These are phyloP conservation scores for Paramyrothecium roridum DNA, from an alignment of 2,329 filamentous ascomycete species.

Conservation along the genomic window DNA sequence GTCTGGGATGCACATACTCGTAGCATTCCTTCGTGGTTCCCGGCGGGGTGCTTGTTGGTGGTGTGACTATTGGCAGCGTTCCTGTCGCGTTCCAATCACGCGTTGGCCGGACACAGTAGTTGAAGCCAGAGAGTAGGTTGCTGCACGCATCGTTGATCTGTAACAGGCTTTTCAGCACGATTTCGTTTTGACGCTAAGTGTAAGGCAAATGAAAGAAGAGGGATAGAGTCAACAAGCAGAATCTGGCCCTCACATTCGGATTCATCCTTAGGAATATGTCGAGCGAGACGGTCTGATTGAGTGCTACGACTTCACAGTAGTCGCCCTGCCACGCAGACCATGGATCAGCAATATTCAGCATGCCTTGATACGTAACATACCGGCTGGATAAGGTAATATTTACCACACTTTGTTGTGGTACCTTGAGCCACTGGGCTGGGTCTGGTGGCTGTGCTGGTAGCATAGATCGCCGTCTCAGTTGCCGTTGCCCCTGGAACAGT, in stretches of 20 bases:
- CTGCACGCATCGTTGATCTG: slow-evolving; percentile 1
- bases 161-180: background rate
- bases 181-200: background rate
- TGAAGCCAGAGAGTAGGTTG: background rate
- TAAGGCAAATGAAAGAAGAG: background rate
- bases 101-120: slow-evolving; percentile 2
- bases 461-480: slow-evolving; percentile 1
- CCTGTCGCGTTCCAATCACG: slow-evolving; percentile 1
- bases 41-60: slow-evolving; percentile 1
- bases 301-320: slow-evolving; percentile 3
- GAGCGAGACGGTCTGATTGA: slow-evolving; percentile 1
- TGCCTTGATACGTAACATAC: slow-evolving; percentile 1
- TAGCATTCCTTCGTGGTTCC: slow-evolving; percentile 1
- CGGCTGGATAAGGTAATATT: slow-evolving; percentile 3
- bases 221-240: too few species aligned
- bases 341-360: background rate
- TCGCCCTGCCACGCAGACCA: slow-evolving; percentile 1
- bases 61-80: background rate
- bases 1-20: slow-evolving; percentile 1
- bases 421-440: slow-evolving; percentile 1
- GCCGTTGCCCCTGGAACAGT: background rate
- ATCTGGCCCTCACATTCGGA: background rate
- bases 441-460: background rate
- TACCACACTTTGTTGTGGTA: slow-evolving; percentile 2
- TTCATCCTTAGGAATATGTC: slow-evolving; percentile 1